These are phyloP conservation scores for Purshia tridentata DNA, from an alignment of 306 rosid genomes.

Conservation along the genomic window DNA sequence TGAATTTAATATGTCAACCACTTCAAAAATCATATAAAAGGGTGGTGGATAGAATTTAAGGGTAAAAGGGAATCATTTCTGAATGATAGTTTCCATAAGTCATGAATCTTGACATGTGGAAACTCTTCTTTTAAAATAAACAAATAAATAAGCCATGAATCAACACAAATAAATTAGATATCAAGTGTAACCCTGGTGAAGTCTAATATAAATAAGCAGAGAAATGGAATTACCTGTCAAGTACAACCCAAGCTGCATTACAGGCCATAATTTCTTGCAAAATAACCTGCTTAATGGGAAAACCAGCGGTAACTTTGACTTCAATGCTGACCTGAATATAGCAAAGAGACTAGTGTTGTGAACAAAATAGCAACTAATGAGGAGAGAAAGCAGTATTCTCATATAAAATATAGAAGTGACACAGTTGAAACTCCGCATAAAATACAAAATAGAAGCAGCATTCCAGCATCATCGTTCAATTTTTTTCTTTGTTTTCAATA, in stretches of 20 bases:
- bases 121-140: no score
- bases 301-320: conserved; percentile 74
- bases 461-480: not conserved
- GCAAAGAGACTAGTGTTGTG: conserved; percentile 1
- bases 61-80: not conserved
- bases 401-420: not conserved
- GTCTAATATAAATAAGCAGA: not conserved
- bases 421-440: not conserved
- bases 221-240: conserved; percentile 57
- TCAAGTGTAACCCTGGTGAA: not conserved
- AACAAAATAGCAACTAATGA: not conserved
- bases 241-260: conserved; percentile 65
- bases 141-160: not conserved
- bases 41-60: not conserved
- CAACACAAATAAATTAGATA: not conserved
- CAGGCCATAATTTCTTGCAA: conserved; percentile 54
- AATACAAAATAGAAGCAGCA: not conserved
- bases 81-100: not conserved
- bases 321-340: conserved; percentile 58
- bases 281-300: conserved; percentile 64
- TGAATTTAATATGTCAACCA: not conserved
- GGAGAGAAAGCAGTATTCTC: not conserved
- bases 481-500: not conserved
- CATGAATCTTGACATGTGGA: not conserved
- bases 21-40: not conserved